Conservation (phyloP, 495 filamentous ascomycete species). For the Tetracladium marchalianum region DNA sequence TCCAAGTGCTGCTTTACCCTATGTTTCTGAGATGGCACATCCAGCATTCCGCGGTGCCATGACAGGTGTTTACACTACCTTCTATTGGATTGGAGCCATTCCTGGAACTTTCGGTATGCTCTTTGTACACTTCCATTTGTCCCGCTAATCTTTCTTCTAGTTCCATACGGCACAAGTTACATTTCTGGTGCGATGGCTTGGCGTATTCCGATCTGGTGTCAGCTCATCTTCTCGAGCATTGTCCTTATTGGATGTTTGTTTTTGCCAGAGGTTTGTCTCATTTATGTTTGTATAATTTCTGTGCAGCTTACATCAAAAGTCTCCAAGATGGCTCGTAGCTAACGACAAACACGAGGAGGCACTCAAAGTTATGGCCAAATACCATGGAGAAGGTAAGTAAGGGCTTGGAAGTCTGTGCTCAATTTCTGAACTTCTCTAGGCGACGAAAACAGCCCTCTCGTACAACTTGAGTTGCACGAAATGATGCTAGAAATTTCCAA, state of each 20-base stretch:
- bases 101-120: conserved; percentile 19
- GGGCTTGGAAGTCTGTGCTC: too few relatives aligned
- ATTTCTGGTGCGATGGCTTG: background rate
- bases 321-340: conserved; percentile 24
- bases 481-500: conserved; percentile 43
- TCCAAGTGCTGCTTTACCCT: conserved; percentile 34
- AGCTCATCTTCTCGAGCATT: background rate
- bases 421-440: too few relatives aligned
- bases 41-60: conserved; percentile 23
- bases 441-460: conserved; percentile 24
- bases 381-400: conserved; percentile 29
- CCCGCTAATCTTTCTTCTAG: background rate
- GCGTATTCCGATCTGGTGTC: background rate
- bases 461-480: conserved; percentile 47
- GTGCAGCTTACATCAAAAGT: too few relatives aligned
- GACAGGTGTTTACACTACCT: conserved; percentile 36
- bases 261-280: background rate
- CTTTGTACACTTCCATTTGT: conserved; percentile 1
- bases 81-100: conserved; percentile 19
- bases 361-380: conserved; percentile 35
- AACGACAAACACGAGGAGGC: conserved; percentile 50
- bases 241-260: background rate
- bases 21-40: conserved; percentile 1
- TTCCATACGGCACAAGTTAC: background rate
- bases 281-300: too few relatives aligned